phyloP scores from a whole-genome alignment of 352 stramenopile genomes.

The Thalassiosira ordinaria region DNA sequence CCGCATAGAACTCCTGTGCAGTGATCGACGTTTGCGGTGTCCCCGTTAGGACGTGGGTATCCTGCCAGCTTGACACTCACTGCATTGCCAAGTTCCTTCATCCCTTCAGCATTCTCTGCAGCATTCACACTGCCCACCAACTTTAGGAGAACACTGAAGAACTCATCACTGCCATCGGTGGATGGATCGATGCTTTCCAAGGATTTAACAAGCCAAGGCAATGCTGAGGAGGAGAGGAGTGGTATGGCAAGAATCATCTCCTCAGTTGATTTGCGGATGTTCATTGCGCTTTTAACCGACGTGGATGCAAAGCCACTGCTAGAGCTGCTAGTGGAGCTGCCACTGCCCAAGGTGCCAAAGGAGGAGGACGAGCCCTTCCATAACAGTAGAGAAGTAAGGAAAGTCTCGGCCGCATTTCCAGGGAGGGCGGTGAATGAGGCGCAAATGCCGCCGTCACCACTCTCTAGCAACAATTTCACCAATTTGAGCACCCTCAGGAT shows the following conservation, averaged over 20 bases:
- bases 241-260: conserved; percentile 79
- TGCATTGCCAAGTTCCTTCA: conserved; percentile 66
- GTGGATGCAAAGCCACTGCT: conserved; percentile 7
- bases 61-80: conserved; percentile 81
- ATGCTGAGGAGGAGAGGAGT: conserved; percentile 61
- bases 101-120: conserved; percentile 35
- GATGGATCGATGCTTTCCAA: conserved; percentile 73
- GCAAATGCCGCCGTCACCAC: conserved; percentile 40
- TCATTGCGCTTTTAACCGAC: conserved; percentile 50
- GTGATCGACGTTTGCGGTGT: conserved; percentile 66
- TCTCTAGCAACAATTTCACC: conserved; percentile 73
- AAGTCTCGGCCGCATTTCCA: conserved; percentile 73
- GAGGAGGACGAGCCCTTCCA: conserved; percentile 64
- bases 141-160: conserved; percentile 82
- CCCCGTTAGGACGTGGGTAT: conserved; percentile 64
- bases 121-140: conserved; percentile 58
- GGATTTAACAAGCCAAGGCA: conserved; percentile 81
- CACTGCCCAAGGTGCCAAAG: neutral
- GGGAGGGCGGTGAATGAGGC: conserved; percentile 73
- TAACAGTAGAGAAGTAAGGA: conserved; percentile 81
- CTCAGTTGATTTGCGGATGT: conserved; percentile 75
- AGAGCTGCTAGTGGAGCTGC: neutral
- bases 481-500: conserved; percentile 81
- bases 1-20: conserved; percentile 82
- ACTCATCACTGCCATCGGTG: conserved; percentile 76